These are phyloP conservation scores for Flammula alnicola DNA, from an alignment of 1,284 basidiomycete species.

Conservation along the genomic window DNA sequence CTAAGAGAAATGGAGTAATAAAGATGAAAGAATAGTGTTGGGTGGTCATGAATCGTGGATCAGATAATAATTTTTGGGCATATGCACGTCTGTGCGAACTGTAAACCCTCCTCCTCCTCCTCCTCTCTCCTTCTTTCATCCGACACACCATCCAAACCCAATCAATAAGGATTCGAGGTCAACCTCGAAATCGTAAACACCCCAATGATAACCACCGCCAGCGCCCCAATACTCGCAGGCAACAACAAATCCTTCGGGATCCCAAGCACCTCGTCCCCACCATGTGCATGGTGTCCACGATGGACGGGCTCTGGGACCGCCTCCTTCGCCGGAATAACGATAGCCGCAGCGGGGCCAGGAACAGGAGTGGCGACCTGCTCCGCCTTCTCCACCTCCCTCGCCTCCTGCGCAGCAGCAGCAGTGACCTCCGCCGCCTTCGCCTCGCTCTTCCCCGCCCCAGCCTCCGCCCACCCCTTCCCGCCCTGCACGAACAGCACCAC, in stretches of 20 bases:
- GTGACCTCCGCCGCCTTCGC: slow-evolving; percentile 58
- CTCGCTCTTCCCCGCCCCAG: slow-evolving; percentile 61
- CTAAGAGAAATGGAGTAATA: no score
- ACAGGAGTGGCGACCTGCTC: slow-evolving; percentile 41
- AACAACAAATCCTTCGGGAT: slow-evolving; percentile 93
- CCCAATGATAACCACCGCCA: slow-evolving; percentile 88
- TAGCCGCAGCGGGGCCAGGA: slow-evolving; percentile 15
- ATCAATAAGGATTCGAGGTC: slow-evolving; percentile 40
- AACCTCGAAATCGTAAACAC: slow-evolving; percentile 85
- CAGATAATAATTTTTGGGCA: no score
- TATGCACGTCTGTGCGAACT: no score
- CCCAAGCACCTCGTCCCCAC: slow-evolving; percentile 71
- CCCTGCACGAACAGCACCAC: slow-evolving; percentile 94
- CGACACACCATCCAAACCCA: not conserved
- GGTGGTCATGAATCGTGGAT: no score
- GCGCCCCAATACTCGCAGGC: slow-evolving; percentile 93
- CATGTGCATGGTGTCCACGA: slow-evolving; percentile 33
- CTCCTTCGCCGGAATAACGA: slow-evolving; percentile 24
- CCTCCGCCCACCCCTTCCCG: slow-evolving; percentile 88
- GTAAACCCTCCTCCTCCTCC: not conserved
- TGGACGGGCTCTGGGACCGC: slow-evolving; percentile 16
- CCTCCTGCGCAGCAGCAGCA: slow-evolving; percentile 63
- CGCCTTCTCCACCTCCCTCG: slow-evolving; percentile 63
- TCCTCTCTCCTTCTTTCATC: not conserved
- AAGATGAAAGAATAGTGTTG: no score